phyloP scores from a whole-genome alignment of 1,284 basidiomycete species.

The Omphalotus olearius region DNA sequence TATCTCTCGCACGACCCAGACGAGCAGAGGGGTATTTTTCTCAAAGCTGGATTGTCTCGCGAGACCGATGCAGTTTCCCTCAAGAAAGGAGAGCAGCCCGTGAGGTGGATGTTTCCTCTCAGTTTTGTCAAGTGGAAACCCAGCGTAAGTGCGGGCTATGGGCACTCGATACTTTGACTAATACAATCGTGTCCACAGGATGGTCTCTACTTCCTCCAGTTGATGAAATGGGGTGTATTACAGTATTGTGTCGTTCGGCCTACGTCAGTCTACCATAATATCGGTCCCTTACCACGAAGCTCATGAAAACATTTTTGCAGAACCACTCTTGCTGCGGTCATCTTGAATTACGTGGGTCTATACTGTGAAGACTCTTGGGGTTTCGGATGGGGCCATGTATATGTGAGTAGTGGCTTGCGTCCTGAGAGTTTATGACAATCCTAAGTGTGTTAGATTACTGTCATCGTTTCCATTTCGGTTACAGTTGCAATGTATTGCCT shows the following conservation, averaged over 20 bases:
- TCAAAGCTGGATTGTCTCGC: constrained; percentile 49
- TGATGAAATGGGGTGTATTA: constrained; percentile 80
- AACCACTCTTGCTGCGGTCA: constrained; percentile 61
- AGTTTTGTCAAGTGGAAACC: constrained; percentile 63
- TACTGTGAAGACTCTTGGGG: constrained; percentile 75
- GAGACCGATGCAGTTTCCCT: constrained; percentile 43
- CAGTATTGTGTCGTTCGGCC: constrained; percentile 77
- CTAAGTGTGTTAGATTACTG: constrained; percentile 41
- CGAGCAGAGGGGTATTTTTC: constrained; percentile 62
- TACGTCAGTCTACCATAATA: constrained; percentile 31
- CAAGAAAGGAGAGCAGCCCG: constrained; percentile 39
- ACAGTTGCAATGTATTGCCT: constrained; percentile 79
- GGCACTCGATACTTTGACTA: constrained; percentile 1
- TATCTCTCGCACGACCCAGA: constrained; percentile 65
- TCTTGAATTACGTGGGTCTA: constrained; percentile 59
- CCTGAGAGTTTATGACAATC: not conserved
- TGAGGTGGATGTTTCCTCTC: constrained; percentile 72
- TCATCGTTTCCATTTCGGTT: constrained; percentile 70
- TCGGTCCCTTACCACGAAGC: not conserved
- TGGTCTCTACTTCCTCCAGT: constrained; percentile 68
- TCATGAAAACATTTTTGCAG: constrained; percentile 24
- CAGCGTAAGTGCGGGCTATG: constrained; percentile 27
- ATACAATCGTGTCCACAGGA: constrained; percentile 33
- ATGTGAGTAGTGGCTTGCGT: constrained; percentile 35
- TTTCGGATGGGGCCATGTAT: constrained; percentile 64